phyloP scores from a whole-genome alignment of 805 yeast genomes.

The Saccharomyces jurei region DNA sequence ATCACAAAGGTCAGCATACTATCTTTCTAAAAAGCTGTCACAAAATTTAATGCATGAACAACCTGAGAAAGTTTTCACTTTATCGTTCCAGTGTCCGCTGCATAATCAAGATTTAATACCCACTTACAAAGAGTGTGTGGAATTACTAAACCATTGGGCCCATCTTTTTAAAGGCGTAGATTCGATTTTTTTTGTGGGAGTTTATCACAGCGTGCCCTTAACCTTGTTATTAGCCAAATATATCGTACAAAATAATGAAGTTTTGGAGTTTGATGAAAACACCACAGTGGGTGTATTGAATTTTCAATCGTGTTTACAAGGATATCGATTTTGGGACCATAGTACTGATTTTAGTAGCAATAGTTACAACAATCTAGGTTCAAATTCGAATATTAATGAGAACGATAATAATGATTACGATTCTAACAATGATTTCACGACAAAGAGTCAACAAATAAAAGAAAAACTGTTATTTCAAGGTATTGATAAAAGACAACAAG shows the following conservation, averaged over 20 bases:
- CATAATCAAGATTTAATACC: constrained; percentile 22
- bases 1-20: constrained; percentile 22
- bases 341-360: constrained; percentile 15
- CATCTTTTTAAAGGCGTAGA: constrained; percentile 41
- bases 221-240: constrained; percentile 40
- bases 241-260: constrained; percentile 30
- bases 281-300: constrained; percentile 28
- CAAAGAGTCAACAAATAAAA: constrained; percentile 20
- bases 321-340: constrained; percentile 37
- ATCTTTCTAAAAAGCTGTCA: constrained; percentile 22
- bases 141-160: constrained; percentile 42
- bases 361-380: neutral
- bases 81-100: constrained; percentile 32
- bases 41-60: constrained; percentile 26
- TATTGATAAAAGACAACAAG: constrained; percentile 19
- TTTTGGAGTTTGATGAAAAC: constrained; percentile 12
- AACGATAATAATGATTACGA: constrained; percentile 2
- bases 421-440: constrained; percentile 6
- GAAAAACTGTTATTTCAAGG: constrained; percentile 28
- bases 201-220: constrained; percentile 48
- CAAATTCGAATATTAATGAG: neutral
- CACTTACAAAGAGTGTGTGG: constrained; percentile 37
- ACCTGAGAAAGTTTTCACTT: constrained; percentile 17
- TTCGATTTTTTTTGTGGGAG: constrained; percentile 41
- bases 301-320: constrained; percentile 34